phyloP scores from a whole-genome alignment of 1,139 yeast species.

The Yarrowia galli region DNA sequence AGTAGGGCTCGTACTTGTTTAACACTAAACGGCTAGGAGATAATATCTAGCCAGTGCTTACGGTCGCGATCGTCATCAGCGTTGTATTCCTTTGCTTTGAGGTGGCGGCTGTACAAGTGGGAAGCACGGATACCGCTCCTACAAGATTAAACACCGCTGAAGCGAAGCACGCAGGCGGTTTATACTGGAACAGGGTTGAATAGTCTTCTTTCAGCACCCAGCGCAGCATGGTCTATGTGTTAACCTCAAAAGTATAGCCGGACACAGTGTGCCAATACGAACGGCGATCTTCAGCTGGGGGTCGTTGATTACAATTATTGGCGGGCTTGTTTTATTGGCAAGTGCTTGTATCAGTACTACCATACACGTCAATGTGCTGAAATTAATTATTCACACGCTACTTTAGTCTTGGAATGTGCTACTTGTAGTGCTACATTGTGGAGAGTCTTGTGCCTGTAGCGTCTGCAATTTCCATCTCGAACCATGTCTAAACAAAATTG shows the following conservation, averaged over 20 bases:
- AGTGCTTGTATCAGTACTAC: too few relatives aligned
- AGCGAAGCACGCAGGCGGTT: background rate
- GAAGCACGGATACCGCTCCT: too few relatives aligned
- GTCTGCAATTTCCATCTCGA: background rate
- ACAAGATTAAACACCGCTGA: background rate
- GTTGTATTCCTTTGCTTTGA: background rate
- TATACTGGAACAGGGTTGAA: background rate
- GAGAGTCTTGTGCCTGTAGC: background rate
- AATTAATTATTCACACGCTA: background rate
- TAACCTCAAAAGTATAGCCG: constrained; percentile 1
- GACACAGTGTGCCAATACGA: background rate
- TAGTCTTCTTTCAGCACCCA: background rate
- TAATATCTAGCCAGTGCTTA: background rate
- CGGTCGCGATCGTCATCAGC: background rate
- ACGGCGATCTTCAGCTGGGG: too few relatives aligned
- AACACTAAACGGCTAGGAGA: background rate
- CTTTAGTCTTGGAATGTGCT: background rate
- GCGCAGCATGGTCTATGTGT: background rate
- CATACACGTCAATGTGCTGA: too few relatives aligned
- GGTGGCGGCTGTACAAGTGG: constrained; percentile 2
- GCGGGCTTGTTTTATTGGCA: too few relatives aligned
- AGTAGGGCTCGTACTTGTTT: background rate
- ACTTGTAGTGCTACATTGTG: background rate
- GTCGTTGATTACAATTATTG: too few relatives aligned
- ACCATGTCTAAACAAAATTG: background rate